Evolutionary conservation across 2,329 filamentous ascomycete genomes (phyloP).

Genomic region (Phyllachora maydis): DNA sequence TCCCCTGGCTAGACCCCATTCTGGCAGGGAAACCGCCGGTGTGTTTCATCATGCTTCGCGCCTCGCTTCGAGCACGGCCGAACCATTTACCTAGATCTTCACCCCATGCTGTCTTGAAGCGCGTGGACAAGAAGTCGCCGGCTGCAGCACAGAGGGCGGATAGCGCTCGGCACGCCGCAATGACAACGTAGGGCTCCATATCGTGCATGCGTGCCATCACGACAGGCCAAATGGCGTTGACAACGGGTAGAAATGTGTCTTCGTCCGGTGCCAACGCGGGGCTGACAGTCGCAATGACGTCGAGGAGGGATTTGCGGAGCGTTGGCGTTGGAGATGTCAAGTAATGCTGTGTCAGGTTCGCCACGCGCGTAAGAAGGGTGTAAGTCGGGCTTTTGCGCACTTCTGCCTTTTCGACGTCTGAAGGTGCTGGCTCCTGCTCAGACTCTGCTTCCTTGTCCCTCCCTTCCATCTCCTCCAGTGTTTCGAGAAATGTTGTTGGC

Average conservation of each 20-base stretch:
- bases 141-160: constrained; percentile 47
- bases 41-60: too few relatives aligned
- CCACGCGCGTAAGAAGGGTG: constrained; percentile 60
- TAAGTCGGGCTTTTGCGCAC: constrained; percentile 61
- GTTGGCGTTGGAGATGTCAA: constrained; percentile 67
- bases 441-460: constrained; percentile 13
- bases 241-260: constrained; percentile 66
- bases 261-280: constrained; percentile 57
- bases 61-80: constrained; percentile 18
- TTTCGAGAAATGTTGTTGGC: constrained; percentile 11
- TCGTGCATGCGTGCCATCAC: constrained; percentile 49
- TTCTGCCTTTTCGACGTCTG: constrained; percentile 17
- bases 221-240: constrained; percentile 83
- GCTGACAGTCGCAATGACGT: constrained; percentile 52
- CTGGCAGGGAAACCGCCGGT: too few relatives aligned
- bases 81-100: constrained; percentile 27
- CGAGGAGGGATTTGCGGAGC: constrained; percentile 59
- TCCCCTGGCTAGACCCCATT: too few relatives aligned
- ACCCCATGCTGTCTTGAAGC: constrained; percentile 54
- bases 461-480: constrained; percentile 9
- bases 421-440: constrained; percentile 11
- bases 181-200: constrained; percentile 43
- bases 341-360: constrained; percentile 72
- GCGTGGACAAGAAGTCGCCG: constrained; percentile 59
- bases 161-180: constrained; percentile 51